phyloP scores from a whole-genome alignment of 345 rosid genomes.

The Clarkia xantiana region DNA sequence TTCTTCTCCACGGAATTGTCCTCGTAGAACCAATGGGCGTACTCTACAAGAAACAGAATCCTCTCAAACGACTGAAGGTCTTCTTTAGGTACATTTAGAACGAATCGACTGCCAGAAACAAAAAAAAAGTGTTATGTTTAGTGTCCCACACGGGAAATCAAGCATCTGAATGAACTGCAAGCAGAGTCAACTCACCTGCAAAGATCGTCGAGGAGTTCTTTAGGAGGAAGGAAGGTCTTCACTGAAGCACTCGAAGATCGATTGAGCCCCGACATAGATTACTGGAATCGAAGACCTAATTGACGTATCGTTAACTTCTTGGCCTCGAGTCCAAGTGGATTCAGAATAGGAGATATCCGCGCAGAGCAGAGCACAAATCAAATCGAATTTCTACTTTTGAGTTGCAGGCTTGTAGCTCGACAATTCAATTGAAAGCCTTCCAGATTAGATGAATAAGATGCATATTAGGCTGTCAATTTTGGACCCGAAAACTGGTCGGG shows the following conservation, averaged over 20 bases:
- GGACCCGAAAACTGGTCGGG: too few species aligned
- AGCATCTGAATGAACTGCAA: background rate
- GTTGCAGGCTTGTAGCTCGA: too few species aligned
- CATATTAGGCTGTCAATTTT: too few species aligned
- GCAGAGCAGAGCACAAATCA: too few species aligned
- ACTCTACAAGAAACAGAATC: conserved; percentile 88
- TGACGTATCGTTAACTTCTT: background rate
- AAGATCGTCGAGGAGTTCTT: conserved; percentile 97
- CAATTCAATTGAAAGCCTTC: too few species aligned
- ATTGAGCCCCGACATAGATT: conserved; percentile 44
- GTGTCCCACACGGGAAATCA: background rate
- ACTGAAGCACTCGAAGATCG: conserved; percentile 56
- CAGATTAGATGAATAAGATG: too few species aligned
- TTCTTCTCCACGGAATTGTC: conserved; percentile 89
- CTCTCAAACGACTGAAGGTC: conserved; percentile 97
- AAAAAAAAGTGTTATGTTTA: conserved; percentile 5
- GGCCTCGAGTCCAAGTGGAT: too few species aligned
- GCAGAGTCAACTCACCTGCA: conserved; percentile 48
- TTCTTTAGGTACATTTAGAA: conserved; percentile 92
- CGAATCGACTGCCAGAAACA: conserved; percentile 65
- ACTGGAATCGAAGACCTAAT: background rate
- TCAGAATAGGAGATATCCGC: too few species aligned
- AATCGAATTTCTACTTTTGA: too few species aligned
- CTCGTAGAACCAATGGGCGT: conserved; percentile 96
- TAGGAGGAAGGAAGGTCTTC: conserved; percentile 87